These are phyloP conservation scores for Scedosporium apiospermum DNA, from an alignment of 2,329 filamentous ascomycete species.

Conservation along the genomic window DNA sequence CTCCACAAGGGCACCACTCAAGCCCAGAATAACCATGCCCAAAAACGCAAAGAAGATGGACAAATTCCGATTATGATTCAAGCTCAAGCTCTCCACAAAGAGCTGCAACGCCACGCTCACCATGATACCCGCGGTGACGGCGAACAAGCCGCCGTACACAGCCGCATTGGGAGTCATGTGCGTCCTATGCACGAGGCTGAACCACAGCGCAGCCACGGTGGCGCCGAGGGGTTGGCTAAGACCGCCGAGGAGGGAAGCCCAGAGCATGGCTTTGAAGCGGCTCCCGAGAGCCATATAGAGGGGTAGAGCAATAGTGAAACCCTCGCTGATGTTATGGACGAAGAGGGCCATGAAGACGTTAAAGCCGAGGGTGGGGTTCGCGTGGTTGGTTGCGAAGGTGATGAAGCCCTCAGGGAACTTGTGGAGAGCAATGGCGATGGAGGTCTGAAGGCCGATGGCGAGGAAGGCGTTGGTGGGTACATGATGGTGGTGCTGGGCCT, in stretches of 20 bases:
- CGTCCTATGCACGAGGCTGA: conserved; percentile 47
- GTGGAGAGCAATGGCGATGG: conserved; percentile 88
- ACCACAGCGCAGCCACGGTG: conserved; percentile 75
- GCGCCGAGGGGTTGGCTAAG: conserved; percentile 82
- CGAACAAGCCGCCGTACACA: conserved; percentile 77
- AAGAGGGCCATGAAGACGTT: conserved; percentile 92
- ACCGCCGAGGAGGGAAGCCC: conserved; percentile 75
- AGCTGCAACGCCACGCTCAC: conserved; percentile 83
- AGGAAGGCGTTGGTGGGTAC: conserved; percentile 90
- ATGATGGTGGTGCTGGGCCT: conserved; percentile 75
- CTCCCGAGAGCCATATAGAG: conserved; percentile 84
- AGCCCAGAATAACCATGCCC: conserved; percentile 78
- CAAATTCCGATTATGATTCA: conserved; percentile 70
- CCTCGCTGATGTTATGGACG: conserved; percentile 97
- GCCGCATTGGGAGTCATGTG: conserved; percentile 41
- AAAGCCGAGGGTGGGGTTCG: conserved; percentile 78
- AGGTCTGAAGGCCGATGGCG: conserved; percentile 91
- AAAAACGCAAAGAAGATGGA: conserved; percentile 74
- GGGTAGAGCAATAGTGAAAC: conserved; percentile 86
- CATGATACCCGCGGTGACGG: conserved; percentile 88
- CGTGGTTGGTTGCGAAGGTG: conserved; percentile 95
- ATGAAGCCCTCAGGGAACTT: conserved; percentile 86
- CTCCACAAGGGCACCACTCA: conserved; percentile 78
- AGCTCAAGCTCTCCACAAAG: conserved; percentile 73
- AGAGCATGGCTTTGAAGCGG: conserved; percentile 71